phyloP scores from a whole-genome alignment of 106 monocot species.

The Posidonia australis region DNA sequence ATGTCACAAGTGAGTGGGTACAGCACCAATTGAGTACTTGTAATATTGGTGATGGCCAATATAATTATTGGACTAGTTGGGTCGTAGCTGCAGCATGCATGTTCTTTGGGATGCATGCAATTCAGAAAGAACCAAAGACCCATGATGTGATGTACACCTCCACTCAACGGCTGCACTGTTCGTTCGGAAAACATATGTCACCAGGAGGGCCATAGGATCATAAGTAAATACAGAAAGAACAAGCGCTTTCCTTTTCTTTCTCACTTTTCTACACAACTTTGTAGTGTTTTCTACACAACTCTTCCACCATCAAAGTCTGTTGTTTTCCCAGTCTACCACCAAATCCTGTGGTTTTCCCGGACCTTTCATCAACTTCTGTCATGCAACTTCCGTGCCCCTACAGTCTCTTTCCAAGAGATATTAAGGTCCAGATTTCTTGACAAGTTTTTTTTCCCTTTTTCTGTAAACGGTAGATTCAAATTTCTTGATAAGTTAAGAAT shows the following conservation, averaged over 20 bases:
- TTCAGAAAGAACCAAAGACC: background rate
- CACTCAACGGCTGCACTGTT: conserved; percentile 3
- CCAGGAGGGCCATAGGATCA: background rate
- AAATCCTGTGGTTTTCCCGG: too few relatives aligned
- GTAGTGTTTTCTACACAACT: too few relatives aligned
- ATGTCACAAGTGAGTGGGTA: background rate
- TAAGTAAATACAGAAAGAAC: background rate
- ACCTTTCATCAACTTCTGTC: too few relatives aligned
- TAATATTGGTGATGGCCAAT: background rate
- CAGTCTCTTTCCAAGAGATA: too few relatives aligned
- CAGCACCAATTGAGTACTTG: background rate
- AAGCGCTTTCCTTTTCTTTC: background rate
- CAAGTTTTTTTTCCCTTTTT: too few relatives aligned
- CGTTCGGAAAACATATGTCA: background rate
- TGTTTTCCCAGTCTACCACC: background rate
- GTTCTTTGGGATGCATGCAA: conserved; percentile 2
- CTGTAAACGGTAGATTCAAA: too few relatives aligned
- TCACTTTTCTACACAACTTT: background rate
- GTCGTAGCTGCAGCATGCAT: conserved; percentile 1
- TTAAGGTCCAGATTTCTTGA: too few relatives aligned
- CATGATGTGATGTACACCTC: background rate
- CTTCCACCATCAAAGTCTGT: too few relatives aligned
- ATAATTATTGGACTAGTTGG: conserved; percentile 1
- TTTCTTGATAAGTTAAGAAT: too few relatives aligned
- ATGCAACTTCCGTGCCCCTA: too few relatives aligned